phyloP scores from a whole-genome alignment of 306 rosid species.

The Inga laurina region DNA sequence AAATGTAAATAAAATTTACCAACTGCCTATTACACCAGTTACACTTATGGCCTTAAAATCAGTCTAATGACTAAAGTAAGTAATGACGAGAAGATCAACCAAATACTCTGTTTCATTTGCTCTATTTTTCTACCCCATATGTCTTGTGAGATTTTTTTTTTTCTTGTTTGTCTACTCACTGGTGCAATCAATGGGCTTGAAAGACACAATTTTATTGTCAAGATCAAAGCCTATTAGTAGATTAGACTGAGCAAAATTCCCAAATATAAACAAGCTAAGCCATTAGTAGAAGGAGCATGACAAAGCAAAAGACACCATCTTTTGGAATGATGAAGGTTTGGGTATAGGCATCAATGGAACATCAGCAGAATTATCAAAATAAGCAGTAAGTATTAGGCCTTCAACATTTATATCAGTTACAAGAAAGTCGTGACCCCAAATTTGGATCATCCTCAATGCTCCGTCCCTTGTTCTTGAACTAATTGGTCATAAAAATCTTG shows the following conservation, averaged over 20 bases:
- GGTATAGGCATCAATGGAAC: slow-evolving; percentile 36
- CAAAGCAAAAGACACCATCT: slow-evolving; percentile 63
- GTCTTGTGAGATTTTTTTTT: too few relatives aligned
- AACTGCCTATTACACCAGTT: too few relatives aligned
- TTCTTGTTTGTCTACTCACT: slow-evolving; percentile 7
- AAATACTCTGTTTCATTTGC: too few relatives aligned
- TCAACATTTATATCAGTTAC: slow-evolving; percentile 39
- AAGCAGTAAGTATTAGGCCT: slow-evolving; percentile 48
- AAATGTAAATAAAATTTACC: too few relatives aligned
- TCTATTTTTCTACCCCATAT: too few relatives aligned
- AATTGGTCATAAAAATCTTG: slow-evolving; percentile 48
- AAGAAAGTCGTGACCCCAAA: slow-evolving; percentile 60
- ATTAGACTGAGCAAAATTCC: slow-evolving; percentile 62
- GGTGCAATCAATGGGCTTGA: slow-evolving; percentile 61
- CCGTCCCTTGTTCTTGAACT: slow-evolving; percentile 42
- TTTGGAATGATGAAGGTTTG: slow-evolving; percentile 57
- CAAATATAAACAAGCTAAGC: slow-evolving; percentile 37
- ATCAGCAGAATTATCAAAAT: slow-evolving; percentile 39
- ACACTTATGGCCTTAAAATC: too few relatives aligned
- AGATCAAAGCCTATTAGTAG: slow-evolving; percentile 57
- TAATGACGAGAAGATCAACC: too few relatives aligned
- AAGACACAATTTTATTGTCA: slow-evolving; percentile 42
- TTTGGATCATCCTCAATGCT: slow-evolving; percentile 46
- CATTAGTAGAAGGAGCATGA: slow-evolving; percentile 38
- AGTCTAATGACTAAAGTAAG: too few relatives aligned